Evolutionary conservation across 1,139 yeast species (phyloP), one percentile per base, ranked within the genome.

Genomic region (Entelexis sorbosivorans): DNA sequence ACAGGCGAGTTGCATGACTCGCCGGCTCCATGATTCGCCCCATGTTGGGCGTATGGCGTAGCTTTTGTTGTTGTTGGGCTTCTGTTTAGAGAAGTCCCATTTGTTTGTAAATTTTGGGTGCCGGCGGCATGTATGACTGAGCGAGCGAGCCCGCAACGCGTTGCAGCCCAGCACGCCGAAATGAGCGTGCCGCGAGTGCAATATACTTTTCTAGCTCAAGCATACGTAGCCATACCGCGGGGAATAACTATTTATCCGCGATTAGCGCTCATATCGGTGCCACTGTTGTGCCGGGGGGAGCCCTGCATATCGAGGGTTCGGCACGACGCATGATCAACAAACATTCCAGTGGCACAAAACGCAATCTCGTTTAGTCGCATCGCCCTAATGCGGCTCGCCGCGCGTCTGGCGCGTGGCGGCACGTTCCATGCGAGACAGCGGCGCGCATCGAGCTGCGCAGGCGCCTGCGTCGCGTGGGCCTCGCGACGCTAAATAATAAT

Each of bases 381-480:
- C 17, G 28, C 40, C 40, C 40, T 36, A 20, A 36, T 36, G 40
- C 40, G 40, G 40, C 40, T 20, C 10, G 16, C 40, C 40, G 20
- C 40, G 40, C 40, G 17, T 36, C 40, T 11, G 40, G 13, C 40
- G 40, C 40, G 40, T 36, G 28, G 19, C 6, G 28, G 40, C 28
- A 22, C 28, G 26, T 36, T 13, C 40, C 28, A 13, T 22, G 28
- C 22, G 40, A 36, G 40, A 20, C 40, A 20, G 16, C 28, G 40
- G 17, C 28, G 40, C 28, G 13, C 6, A 10, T 36, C 40, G 19
- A 20, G 20, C 8, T 26, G 10, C n/a, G 39, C 26, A 19, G 10
- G 24, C 24, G 24, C 24, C 40, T 13, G 7, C 19, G 16, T 13
- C 40, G 40, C 40, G 40, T 22, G 40, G 40, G 13, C 13, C 5